These are phyloP conservation scores for Candolleomyces efflorescens DNA, from an alignment of 768 basidiomycete genomes.

Conservation along the genomic window DNA sequence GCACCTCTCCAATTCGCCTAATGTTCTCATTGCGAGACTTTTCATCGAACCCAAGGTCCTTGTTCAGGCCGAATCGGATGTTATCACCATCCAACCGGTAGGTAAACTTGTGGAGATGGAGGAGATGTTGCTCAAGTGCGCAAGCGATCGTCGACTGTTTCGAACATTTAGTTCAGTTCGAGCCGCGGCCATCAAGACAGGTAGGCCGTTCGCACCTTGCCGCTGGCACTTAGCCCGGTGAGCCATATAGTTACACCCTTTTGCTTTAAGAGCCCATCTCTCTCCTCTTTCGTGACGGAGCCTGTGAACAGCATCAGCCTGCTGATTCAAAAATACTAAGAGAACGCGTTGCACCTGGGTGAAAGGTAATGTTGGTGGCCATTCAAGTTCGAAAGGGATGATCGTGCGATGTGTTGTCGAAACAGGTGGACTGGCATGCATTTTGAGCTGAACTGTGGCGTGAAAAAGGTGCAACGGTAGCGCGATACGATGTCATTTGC, in stretches of 20 bases:
- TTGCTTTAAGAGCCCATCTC: conserved; percentile 64
- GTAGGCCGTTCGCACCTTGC: conserved; percentile 59
- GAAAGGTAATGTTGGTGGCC: conserved; percentile 63
- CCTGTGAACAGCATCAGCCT: conserved; percentile 36
- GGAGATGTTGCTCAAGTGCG: conserved; percentile 91
- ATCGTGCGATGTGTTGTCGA: background rate
- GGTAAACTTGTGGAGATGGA: conserved; percentile 79
- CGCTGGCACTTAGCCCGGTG: conserved; percentile 92
- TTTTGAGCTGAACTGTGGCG: background rate
- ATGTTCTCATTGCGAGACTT: conserved; percentile 94
- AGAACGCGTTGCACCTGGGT: conserved; percentile 43
- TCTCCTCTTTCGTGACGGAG: conserved; percentile 66
- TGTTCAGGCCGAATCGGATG: conserved; percentile 93
- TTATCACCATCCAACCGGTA: conserved; percentile 98
- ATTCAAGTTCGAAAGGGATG: conserved; percentile 16
- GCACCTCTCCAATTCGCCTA: conserved; percentile 91
- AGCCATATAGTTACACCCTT: conserved; percentile 94
- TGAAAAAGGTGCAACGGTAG: conserved; percentile 4
- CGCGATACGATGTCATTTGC: conserved; percentile 3
- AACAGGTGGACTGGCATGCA: background rate
- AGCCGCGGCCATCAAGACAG: background rate
- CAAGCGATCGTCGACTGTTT: conserved; percentile 92
- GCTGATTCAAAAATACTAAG: background rate
- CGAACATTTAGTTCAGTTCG: background rate
- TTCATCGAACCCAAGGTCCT: conserved; percentile 92